A percentile compares a stretch with the other conserved stretches of the same genome.
phyloP scores from a whole-genome alignment of 176 grass and related monocot genomes.

The Rhynchospora tenuis region DNA sequence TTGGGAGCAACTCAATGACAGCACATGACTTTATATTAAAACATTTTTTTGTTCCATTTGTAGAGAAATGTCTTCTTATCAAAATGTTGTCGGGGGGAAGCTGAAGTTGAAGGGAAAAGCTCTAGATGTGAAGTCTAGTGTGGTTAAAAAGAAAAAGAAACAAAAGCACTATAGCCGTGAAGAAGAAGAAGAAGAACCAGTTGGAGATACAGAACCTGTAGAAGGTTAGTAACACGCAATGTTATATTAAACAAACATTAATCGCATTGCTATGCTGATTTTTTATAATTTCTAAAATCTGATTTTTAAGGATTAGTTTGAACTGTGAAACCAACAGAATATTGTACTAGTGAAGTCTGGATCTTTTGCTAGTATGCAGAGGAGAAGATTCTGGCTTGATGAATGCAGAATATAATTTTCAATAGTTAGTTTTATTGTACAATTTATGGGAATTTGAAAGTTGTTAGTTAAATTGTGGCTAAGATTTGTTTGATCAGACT shows the following conservation, averaged over 20 bases:
- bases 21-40: not conserved
- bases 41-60: not conserved
- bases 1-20: not conserved
- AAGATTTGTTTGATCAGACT: not conserved
- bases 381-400: not conserved
- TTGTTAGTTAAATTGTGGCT: not conserved
- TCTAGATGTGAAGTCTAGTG: conserved; percentile 73
- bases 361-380: not conserved
- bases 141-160: conserved; percentile 83
- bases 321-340: not conserved
- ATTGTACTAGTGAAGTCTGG: not conserved
- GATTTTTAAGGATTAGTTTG: not conserved
- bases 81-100: conserved; percentile 74
- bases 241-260: not conserved
- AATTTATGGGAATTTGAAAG: not conserved
- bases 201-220: conserved; percentile 27
- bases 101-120: conserved; percentile 89
- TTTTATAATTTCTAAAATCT: no score
- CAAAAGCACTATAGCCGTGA: conserved; percentile 33
- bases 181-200: conserved; percentile 30
- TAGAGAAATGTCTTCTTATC: conserved; percentile 69
- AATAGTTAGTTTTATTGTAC: not conserved
- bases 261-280: not conserved
- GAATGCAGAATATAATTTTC: not conserved
- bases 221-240: conserved; percentile 42